Evolutionary conservation across 805 yeast species (phyloP), one percentile per base, ranked within the genome.

Genomic region (Komagataella kurtzmanii): DNA sequence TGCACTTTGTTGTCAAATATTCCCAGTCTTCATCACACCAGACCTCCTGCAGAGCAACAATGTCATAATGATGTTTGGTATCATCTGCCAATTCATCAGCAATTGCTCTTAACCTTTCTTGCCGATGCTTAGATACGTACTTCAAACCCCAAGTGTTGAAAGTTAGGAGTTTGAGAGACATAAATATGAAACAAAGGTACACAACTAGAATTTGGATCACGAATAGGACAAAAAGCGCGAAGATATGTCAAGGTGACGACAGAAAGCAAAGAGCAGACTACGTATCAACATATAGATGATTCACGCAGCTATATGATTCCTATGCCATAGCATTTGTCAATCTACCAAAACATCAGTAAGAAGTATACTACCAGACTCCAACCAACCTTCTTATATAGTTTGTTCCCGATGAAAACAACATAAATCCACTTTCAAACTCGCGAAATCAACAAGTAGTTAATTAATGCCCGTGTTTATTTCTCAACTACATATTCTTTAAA

Each of bases 31-130:
- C 80, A 55, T 80, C 75, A 45, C 83, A 83, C 99, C 99, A 93
- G 10, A 93, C 75, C 62, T 93, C 99, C 64, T 93, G 99, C n/a
- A 93, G 70, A 1, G 97, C 97, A 6, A 93, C 77, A 10, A 93
- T 75, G 65, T 93, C 97, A 65, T 85, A 88, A 2, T 67, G 61
- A 2, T 61, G 60, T 0, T 50, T 18, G 14, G 65, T 18, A 6
- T 21, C 23, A 7, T 57, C 46, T 0, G 82, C 78, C 3, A 91
- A 64, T 51, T 75, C 67, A 48, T 80, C 75, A 0, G 95, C 96
- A 36, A 93, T 85, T 1, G 88, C 95, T 14, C 59, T 64, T 36
- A 93, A 70, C 44, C 99, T 73, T 56, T 73, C 74, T 43, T 67
- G 65, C 30, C 99, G 71, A 54, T 67, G 67, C 59, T 83, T 85